Base-by-base conservation (phyloP, 1,139 yeast species). In the Yamadazyma epiphylla region DNA sequence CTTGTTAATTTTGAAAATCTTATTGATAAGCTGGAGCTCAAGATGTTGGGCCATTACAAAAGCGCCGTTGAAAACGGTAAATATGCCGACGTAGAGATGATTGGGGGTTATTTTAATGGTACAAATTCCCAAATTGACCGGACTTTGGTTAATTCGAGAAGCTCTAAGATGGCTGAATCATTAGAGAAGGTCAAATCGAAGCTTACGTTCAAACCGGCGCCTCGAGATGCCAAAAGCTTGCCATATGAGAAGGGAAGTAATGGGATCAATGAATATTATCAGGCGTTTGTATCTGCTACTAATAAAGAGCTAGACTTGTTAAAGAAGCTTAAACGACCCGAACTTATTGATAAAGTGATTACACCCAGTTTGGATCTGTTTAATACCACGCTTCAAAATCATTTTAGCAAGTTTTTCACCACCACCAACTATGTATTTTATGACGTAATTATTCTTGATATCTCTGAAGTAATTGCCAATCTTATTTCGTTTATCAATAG, bases 211-310 rank as follows among this genome's bases (percentile, higher is more conserved):
- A 17, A 17, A 10, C 20, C 20, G 9, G 10, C 7, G 10, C 20
- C 20, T 7, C 7, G 7, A 10, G 20, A 10, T 10, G 9, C 20
- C 7, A 17, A 10, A 55, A 49, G 37, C 49, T 53, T 70, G 45
- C 54, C 82, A 2, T 68, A 79, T 48, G 85, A 80, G 43, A 74
- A 69, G 45, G 84, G 84, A 3, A 63, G 74, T 27, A 77, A 74
- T 47, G 83, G 86, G 5, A 70, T 84, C 26, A 61, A 61, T 21
- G 55, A 58, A 25, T 83, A 77, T 48, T 69, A 76, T 6, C 72
- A 66, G 21, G 80, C 80, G 2, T 48, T 80, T 9, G 50, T 66
- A 22, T 66, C 68, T 5, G 65, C 70, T 27, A 52, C 80, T 27
- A 60, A 65, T n/a, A 67, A 67, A 20, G 81, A 77, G 39, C 46